Evolutionary conservation across 139 green algal genomes (phyloP).

Genomic region (Picochlorum sp.): DNA sequence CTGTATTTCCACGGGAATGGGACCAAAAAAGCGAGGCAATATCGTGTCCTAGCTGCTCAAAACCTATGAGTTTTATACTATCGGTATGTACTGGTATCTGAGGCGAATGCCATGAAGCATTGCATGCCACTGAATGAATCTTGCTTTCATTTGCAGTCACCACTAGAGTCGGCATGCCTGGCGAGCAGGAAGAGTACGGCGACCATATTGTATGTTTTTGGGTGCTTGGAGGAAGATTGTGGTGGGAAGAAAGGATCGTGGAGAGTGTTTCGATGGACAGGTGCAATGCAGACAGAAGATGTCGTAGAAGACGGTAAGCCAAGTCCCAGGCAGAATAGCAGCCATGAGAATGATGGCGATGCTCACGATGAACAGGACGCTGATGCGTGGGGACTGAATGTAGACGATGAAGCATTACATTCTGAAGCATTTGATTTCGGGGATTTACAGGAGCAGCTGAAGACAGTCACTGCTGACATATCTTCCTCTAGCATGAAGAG

Average conservation of each 20-base stretch:
- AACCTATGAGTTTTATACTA: neutral
- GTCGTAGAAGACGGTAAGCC: neutral
- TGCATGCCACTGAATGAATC: neutral
- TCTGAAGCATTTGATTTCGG: conserved; percentile 10
- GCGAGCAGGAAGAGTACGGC: no score
- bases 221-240: conserved; percentile 35
- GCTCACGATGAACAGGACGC: no score
- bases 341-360: no score
- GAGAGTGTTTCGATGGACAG: conserved; percentile 32
- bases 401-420: conserved; percentile 23
- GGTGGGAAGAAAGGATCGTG: conserved; percentile 32
- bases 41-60: neutral
- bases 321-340: neutral
- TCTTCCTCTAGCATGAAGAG: no score
- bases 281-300: neutral
- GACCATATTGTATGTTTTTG: conserved; percentile 31
- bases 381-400: no score
- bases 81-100: neutral
- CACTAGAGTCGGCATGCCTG: neutral
- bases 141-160: neutral
- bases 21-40: neutral
- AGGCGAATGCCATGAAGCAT: neutral
- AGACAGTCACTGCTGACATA: no score
- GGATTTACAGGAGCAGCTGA: no score
- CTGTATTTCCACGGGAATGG: conserved; percentile 8